A percentile compares a stretch with the other conserved stretches of the same genome.
phyloP scores from a whole-genome alignment of 2,329 filamentous ascomycete species.

The Microsporum canis region DNA sequence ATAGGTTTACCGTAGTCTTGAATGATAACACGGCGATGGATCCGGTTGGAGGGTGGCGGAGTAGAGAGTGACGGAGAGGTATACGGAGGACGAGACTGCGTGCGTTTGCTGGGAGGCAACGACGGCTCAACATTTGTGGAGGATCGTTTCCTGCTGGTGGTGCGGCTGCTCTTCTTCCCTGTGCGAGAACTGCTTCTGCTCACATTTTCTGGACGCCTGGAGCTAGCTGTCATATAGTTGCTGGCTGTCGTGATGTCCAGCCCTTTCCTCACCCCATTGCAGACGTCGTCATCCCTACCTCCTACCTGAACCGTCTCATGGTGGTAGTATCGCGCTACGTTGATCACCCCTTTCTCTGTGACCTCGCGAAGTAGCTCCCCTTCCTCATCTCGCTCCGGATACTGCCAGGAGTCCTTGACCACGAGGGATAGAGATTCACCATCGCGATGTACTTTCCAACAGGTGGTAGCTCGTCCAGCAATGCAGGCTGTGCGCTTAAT shows the following conservation, averaged over 20 bases:
- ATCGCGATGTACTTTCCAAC: slow-evolving; percentile 35
- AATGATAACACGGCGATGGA: slow-evolving; percentile 34
- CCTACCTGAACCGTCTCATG: slow-evolving; percentile 17
- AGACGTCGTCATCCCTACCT: slow-evolving; percentile 16
- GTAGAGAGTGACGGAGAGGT: not conserved
- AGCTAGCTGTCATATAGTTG: not conserved
- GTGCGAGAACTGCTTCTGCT: slow-evolving; percentile 9
- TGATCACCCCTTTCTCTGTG: slow-evolving; percentile 16
- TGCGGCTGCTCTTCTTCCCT: not conserved
- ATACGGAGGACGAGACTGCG: slow-evolving; percentile 6
- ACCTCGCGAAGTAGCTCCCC: slow-evolving; percentile 18
- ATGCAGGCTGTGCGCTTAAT: slow-evolving; percentile 28
- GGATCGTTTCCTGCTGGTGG: slow-evolving; percentile 14
- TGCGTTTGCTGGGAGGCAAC: slow-evolving; percentile 15
- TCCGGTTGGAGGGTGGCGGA: slow-evolving; percentile 21
- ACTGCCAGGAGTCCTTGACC: slow-evolving; percentile 22
- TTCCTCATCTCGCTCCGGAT: slow-evolving; percentile 20
- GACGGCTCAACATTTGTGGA: slow-evolving; percentile 13
- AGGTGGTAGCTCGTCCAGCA: slow-evolving; percentile 34
- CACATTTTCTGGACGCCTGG: slow-evolving; percentile 1
- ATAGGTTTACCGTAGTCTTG: slow-evolving; percentile 34
- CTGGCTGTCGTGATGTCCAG: slow-evolving; percentile 8
- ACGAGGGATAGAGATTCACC: slow-evolving; percentile 3
- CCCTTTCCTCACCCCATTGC: slow-evolving; percentile 13
- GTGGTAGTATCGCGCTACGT: slow-evolving; percentile 21